A percentile compares a stretch with the other conserved stretches of the same genome.
Evolutionary conservation across 257 asterid species (phyloP).

Genomic region (Agastache rugosa): DNA sequence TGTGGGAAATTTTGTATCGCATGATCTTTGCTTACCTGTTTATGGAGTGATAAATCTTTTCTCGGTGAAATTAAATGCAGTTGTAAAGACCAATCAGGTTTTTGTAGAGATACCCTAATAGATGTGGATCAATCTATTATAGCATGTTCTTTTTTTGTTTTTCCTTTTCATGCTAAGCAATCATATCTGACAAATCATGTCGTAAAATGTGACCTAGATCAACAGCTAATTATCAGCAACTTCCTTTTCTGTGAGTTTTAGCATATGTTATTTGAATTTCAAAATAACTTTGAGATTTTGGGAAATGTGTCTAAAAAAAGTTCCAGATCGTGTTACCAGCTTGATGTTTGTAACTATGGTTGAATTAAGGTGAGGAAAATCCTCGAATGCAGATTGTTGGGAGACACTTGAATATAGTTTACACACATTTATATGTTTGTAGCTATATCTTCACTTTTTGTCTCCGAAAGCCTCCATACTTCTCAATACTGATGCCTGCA

Average conservation of each 20-base stretch:
- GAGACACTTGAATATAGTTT: not conserved
- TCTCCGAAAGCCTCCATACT: not conserved
- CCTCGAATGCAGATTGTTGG: not conserved
- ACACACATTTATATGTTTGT: not conserved
- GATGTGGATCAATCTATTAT: not conserved
- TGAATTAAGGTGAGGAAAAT: not conserved
- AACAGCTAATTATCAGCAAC: not conserved
- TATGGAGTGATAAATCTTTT: not conserved
- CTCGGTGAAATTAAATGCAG: constrained; percentile 1
- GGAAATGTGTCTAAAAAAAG: not conserved
- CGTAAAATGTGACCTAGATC: constrained; percentile 17
- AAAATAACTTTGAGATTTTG: not conserved
- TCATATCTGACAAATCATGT: constrained; percentile 16
- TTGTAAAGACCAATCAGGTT: constrained; percentile 13
- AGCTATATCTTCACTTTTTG: not conserved
- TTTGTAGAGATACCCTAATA: not conserved
- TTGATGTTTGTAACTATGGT: not conserved
- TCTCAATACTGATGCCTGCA: constrained; percentile 3
- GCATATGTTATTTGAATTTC: not conserved
- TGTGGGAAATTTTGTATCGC: constrained; percentile 13
- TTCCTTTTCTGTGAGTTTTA: constrained; percentile 8
- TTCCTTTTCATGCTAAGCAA: constrained; percentile 2
- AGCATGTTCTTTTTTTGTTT: not conserved
- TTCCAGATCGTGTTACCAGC: constrained; percentile 6
- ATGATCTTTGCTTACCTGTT: not conserved